These are phyloP conservation scores for Melastoma candidum DNA, from an alignment of 441 rosid species.

Conservation along the genomic window DNA sequence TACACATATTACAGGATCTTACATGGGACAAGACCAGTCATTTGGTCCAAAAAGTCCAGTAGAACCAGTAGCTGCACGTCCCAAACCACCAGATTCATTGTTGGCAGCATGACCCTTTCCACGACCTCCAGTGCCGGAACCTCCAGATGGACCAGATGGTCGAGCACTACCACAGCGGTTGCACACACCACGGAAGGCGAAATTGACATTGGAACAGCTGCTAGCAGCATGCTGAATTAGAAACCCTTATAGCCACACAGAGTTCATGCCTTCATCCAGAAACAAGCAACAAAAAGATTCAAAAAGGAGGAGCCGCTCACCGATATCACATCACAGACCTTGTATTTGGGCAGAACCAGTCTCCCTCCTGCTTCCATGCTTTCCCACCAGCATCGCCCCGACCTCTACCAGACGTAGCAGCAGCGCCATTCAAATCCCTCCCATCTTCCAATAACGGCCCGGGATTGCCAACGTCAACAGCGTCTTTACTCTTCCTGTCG, in stretches of 20 bases:
- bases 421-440: slow-evolving; percentile 31
- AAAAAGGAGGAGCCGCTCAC: slow-evolving; percentile 69
- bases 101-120: slow-evolving; percentile 68
- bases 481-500: slow-evolving; percentile 56
- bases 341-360: slow-evolving; percentile 97
- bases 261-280: slow-evolving; percentile 8
- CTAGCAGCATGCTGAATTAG: slow-evolving; percentile 26
- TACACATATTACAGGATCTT: slow-evolving; percentile 20
- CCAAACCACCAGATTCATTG: slow-evolving; percentile 35
- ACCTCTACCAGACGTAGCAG: slow-evolving; percentile 43
- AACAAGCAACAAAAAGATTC: slow-evolving; percentile 1
- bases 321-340: slow-evolving; percentile 99
- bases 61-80: slow-evolving; percentile 47
- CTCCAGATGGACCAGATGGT: slow-evolving; percentile 77
- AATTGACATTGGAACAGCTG: slow-evolving; percentile 94
- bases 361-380: slow-evolving; percentile 95
- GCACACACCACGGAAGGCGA: slow-evolving; percentile 94
- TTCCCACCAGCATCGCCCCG: slow-evolving; percentile 62
- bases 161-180: slow-evolving; percentile 96
- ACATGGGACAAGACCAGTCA: slow-evolving; percentile 99
- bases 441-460: slow-evolving; percentile 38
- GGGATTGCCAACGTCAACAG: slow-evolving; percentile 27
- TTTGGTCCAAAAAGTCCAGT: slow-evolving; percentile 93
- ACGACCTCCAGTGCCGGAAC: slow-evolving; percentile 61
- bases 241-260: slow-evolving; percentile 5